Evolutionary conservation across 164 flowering plant genomes (phyloP).

Genomic region (Amborella trichopoda): DNA sequence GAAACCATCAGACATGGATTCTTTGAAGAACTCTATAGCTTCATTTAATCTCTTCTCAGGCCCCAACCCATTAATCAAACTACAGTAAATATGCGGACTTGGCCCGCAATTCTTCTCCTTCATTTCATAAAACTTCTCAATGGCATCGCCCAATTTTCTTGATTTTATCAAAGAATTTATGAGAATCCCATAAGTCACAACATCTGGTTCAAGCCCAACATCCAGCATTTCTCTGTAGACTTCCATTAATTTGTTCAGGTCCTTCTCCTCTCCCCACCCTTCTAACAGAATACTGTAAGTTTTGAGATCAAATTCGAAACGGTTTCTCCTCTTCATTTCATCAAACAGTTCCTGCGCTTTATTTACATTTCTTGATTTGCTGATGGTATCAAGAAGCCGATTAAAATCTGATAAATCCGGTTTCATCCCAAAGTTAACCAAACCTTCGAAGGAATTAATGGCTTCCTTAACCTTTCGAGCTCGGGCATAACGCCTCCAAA

Average conservation of each 20-base stretch:
- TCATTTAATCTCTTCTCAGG: conserved; percentile 42
- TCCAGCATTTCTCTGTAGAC: conserved; percentile 47
- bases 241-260: conserved; percentile 36
- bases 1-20: conserved; percentile 37
- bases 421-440: conserved; percentile 61
- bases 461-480: conserved; percentile 62
- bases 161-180: conserved; percentile 12
- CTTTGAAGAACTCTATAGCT: conserved; percentile 50
- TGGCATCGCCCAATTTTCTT: conserved; percentile 11
- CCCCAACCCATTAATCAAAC: conserved; percentile 69
- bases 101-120: conserved; percentile 10
- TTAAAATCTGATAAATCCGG: conserved; percentile 50
- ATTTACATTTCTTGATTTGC: conserved; percentile 49
- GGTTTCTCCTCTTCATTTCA: conserved; percentile 33
- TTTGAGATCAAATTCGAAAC: conserved; percentile 15
- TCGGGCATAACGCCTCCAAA: conserved; percentile 53
- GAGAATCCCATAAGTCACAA: conserved; percentile 18
- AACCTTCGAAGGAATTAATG: conserved; percentile 45
- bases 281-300: conserved; percentile 44
- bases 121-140: conserved; percentile 12
- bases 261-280: conserved; percentile 62
- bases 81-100: conserved; percentile 27
- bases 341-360: conserved; percentile 60
- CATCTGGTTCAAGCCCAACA: conserved; percentile 20
- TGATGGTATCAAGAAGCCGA: conserved; percentile 40